phyloP scores from a whole-genome alignment of 345 rosid species.

The Lumnitzera littorea region DNA sequence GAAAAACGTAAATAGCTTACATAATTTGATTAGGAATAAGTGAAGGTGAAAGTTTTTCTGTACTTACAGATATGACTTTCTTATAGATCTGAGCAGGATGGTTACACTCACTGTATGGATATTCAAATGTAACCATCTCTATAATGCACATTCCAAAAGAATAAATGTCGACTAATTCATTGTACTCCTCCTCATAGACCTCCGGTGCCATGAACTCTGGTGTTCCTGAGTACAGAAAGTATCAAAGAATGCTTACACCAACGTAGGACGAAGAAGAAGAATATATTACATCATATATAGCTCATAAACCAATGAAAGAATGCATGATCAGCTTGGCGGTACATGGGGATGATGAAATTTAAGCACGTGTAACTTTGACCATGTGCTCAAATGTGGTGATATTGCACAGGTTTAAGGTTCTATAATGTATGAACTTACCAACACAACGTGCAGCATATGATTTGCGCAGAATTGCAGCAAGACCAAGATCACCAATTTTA shows the following conservation, averaged over 20 bases:
- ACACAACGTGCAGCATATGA: slow-evolving; percentile 90
- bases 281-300: neutral
- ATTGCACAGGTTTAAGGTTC: no score
- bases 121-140: slow-evolving; percentile 96
- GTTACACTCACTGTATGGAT: slow-evolving; percentile 93
- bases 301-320: no score
- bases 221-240: slow-evolving; percentile 47
- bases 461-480: slow-evolving; percentile 87
- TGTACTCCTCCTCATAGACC: slow-evolving; percentile 90
- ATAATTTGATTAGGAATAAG: neutral
- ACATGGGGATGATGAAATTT: slow-evolving; percentile 8
- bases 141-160: slow-evolving; percentile 95
- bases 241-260: neutral
- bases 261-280: neutral
- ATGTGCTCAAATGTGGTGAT: no score
- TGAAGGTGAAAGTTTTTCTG: neutral
- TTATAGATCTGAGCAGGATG: slow-evolving; percentile 98
- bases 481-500: slow-evolving; percentile 97
- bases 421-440: slow-evolving; percentile 26
- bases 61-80: slow-evolving; percentile 85
- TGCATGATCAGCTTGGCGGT: neutral
- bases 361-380: no score
- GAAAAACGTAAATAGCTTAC: slow-evolving; percentile 10
- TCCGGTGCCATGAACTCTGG: slow-evolving; percentile 99
- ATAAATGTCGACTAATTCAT: slow-evolving; percentile 92